Evolutionary conservation across 768 basidiomycete genomes (phyloP), one percentile per base, ranked within the genome.

Genomic region (Mycena metata): DNA sequence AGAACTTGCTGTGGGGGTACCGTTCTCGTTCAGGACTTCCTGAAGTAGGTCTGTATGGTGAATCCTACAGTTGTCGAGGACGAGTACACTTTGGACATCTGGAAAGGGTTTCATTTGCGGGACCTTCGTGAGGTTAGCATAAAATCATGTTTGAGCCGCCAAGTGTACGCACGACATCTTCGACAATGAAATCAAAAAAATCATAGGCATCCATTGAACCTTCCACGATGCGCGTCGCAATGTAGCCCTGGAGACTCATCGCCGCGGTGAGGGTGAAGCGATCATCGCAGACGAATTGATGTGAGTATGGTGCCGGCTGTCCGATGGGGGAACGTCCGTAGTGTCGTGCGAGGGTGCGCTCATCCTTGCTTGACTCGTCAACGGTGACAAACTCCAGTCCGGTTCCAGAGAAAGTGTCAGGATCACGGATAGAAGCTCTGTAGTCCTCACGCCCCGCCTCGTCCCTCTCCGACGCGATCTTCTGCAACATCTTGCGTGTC

Each of bases 401-500:
- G 7, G 43, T 45, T 15, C 16, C 43, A 7, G 43, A 45, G 43
- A 45, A 45, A 5, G 43, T 45, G 7, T 45, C 43, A 17, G 43
- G 43, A 17, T 45, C 43, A 7, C n/a, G 43, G 43, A 45, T 45
- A 45, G 5, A 74, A 39, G 47, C 54, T 46, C 45, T 67, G 61
- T 60, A 75, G 7, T 50, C 45, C 11, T 45, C 64, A 23, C 66
- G 39, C n/a, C 66, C 45, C 19, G 36, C 36, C 23, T 71, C 30
- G 39, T 74, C 64, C 10, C 71, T 57, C 57, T 74, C 66, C 3
- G 36, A 60, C 5, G 73, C 73, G 41, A 66, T 57, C 39, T 56
- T 63, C 24, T 64, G 63, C 21, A 71, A 61, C 12, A 70, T 15
- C 46, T 73, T 76, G 42, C 69, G 45, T 39, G 67, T 66, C 9